phyloP scores from a whole-genome alignment of 768 basidiomycete genomes.

The Termitomyces sp. region DNA sequence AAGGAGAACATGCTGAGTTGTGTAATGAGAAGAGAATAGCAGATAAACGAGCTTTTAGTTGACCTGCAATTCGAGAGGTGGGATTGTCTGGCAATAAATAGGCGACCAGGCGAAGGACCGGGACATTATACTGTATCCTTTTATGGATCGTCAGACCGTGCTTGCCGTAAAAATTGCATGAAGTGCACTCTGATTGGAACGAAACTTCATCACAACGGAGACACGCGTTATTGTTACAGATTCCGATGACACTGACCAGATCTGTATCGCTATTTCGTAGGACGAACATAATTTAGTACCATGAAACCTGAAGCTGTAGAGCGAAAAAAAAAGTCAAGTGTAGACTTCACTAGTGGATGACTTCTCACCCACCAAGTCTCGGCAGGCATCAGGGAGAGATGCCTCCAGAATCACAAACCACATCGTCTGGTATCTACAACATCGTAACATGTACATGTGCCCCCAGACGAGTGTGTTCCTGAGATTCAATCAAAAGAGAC shows the following conservation, averaged over 20 bases:
- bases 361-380: not conserved
- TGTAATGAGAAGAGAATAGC: not conserved
- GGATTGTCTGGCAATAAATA: constrained; percentile 11
- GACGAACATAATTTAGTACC: too few relatives aligned
- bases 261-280: not conserved
- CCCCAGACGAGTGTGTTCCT: not conserved
- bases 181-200: not conserved
- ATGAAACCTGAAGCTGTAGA: too few relatives aligned
- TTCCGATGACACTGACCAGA: not conserved
- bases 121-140: not conserved
- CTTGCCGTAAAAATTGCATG: not conserved
- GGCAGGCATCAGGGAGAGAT: too few relatives aligned
- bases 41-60: constrained; percentile 10
- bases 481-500: not conserved
- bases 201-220: not conserved
- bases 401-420: not conserved
- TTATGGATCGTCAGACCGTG: not conserved
- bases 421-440: not conserved
- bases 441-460: not conserved
- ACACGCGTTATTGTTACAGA: too few relatives aligned
- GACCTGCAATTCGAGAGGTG: constrained; percentile 12
- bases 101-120: constrained; percentile 7
- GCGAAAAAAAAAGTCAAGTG: not conserved
- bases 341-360: not conserved
- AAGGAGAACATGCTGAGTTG: constrained; percentile 6